Percentiles rank a stretch among this genome's conserved stretches.
These are phyloP conservation scores for Candida ortonii DNA, from an alignment of 805 yeast species.

Conservation along the genomic window DNA sequence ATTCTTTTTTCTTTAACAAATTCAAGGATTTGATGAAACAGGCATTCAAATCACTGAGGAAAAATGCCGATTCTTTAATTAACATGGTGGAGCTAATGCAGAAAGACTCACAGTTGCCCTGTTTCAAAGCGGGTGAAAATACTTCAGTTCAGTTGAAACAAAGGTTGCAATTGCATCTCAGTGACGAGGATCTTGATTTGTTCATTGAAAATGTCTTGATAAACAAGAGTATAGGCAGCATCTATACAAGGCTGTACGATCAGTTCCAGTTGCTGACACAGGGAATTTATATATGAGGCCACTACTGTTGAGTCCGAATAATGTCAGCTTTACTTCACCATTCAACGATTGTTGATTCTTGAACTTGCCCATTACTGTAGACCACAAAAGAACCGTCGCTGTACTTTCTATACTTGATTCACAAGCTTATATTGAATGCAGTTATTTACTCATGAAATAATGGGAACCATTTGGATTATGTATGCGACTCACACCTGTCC, in stretches of 20 bases:
- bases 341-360: too few relatives aligned
- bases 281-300: slow-evolving; percentile 80
- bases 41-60: slow-evolving; percentile 72
- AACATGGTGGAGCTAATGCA: slow-evolving; percentile 93
- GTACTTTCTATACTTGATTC: too few relatives aligned
- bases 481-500: slow-evolving; percentile 38
- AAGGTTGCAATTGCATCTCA: slow-evolving; percentile 73
- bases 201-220: slow-evolving; percentile 79
- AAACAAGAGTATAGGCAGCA: slow-evolving; percentile 78
- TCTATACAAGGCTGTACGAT: slow-evolving; percentile 89
- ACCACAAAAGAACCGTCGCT: too few relatives aligned
- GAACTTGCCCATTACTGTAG: too few relatives aligned
- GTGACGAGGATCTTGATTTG: slow-evolving; percentile 66
- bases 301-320: too few relatives aligned
- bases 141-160: slow-evolving; percentile 78
- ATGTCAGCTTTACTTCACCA: too few relatives aligned
- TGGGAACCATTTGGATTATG: slow-evolving; percentile 40
- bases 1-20: slow-evolving; percentile 54
- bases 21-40: slow-evolving; percentile 65
- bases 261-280: slow-evolving; percentile 94
- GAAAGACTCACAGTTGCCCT: slow-evolving; percentile 83
- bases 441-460: slow-evolving; percentile 26
- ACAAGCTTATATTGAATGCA: too few relatives aligned
- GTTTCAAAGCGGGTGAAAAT: slow-evolving; percentile 83
- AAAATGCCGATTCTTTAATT: slow-evolving; percentile 69